Percentiles rank a stretch among this genome's conserved stretches.
These are phyloP conservation scores for Panaeolus papilionaceus DNA, from an alignment of 768 basidiomycete species.

Conservation along the genomic window DNA sequence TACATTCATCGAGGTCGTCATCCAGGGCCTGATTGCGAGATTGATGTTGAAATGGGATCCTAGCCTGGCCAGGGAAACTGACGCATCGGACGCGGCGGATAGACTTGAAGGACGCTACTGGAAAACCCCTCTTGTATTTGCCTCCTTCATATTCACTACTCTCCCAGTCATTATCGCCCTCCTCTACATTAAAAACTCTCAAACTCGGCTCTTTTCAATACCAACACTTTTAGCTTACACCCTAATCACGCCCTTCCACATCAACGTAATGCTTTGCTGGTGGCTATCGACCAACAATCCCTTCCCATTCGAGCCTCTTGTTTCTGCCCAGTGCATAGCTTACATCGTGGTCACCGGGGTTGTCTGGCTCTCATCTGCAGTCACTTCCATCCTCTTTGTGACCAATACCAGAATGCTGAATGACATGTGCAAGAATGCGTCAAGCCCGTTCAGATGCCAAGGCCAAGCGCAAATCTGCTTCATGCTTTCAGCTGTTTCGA, in stretches of 20 bases:
- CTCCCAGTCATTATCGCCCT: background rate
- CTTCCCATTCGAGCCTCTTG: background rate
- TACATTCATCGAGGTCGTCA: background rate
- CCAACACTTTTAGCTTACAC: background rate
- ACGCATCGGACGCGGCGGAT: background rate
- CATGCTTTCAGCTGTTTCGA: background rate
- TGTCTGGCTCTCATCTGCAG: background rate
- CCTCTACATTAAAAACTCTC: background rate
- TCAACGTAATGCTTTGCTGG: background rate
- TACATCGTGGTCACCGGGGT: background rate
- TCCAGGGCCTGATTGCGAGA: background rate
- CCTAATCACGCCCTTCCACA: background rate
- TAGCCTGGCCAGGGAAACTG: background rate
- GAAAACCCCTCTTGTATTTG: background rate
- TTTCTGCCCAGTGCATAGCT: background rate
- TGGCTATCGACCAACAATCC: background rate
- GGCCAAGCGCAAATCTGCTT: background rate
- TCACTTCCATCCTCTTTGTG: background rate
- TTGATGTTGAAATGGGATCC: background rate
- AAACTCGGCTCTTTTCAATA: background rate
- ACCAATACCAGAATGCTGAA: background rate
- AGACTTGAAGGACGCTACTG: background rate
- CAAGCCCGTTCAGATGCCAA: background rate
- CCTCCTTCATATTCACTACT: background rate
- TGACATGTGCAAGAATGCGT: background rate